Percentiles rank a stretch among this genome's conserved stretches.
Evolutionary conservation across 73 alveolate species (phyloP).

Genomic region (Paramecium pentaurelia): DNA sequence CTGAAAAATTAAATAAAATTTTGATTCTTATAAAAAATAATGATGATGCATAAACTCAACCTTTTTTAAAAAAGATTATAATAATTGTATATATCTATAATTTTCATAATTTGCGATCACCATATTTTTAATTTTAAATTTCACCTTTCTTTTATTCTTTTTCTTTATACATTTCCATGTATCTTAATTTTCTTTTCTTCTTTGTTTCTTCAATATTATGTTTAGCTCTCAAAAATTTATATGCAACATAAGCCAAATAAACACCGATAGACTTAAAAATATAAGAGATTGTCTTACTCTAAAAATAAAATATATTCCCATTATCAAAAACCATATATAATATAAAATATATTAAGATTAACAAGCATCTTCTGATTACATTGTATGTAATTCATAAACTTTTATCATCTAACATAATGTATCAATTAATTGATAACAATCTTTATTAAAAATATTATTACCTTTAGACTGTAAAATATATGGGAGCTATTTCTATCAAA

Average conservation of each 20-base stretch:
- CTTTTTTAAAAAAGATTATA: background rate
- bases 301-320: background rate
- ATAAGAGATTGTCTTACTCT: background rate
- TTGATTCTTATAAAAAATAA: background rate
- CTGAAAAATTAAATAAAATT: background rate
- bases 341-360: background rate
- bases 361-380: background rate
- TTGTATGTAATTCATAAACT: background rate
- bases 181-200: background rate
- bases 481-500: background rate
- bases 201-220: background rate
- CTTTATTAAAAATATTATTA: background rate
- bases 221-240: background rate
- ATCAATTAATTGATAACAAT: background rate
- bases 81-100: background rate
- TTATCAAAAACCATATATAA: background rate
- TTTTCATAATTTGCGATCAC: background rate
- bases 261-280: background rate
- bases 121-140: background rate
- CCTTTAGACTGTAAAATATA: background rate
- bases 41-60: background rate
- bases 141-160: background rate
- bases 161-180: background rate
- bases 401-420: constrained; percentile 3
- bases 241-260: background rate